Conservation (phyloP, 805 yeast species). For the Tetrapisispora namnaoensis region DNA sequence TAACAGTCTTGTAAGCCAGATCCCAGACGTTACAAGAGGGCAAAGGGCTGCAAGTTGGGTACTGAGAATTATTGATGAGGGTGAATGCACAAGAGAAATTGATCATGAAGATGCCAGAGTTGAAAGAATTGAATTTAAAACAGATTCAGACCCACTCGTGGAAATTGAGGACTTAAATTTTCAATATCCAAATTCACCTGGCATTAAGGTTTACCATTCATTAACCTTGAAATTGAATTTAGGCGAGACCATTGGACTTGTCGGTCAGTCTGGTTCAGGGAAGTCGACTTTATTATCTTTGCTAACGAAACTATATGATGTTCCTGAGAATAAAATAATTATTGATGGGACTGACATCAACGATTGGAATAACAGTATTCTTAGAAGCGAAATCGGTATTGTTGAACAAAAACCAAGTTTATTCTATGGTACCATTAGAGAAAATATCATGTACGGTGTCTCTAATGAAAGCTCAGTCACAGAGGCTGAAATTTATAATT, state of each 20-base stretch:
- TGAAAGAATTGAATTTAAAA: neutral
- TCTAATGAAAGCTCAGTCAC: constrained; percentile 11
- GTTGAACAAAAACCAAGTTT: constrained; percentile 71
- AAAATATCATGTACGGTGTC: constrained; percentile 60
- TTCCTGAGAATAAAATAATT: constrained; percentile 31
- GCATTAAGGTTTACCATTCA: constrained; percentile 31
- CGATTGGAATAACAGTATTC: constrained; percentile 34
- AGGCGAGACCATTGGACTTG: constrained; percentile 52
- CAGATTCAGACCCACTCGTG: constrained; percentile 20
- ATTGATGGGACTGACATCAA: constrained; percentile 42
- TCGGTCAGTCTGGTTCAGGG: constrained; percentile 88
- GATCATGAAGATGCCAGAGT: constrained; percentile 1
- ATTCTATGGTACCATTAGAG: constrained; percentile 63
- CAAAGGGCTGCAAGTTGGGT: constrained; percentile 58
- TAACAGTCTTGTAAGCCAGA: constrained; percentile 44
- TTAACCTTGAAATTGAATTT: constrained; percentile 35
- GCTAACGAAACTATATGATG: constrained; percentile 43
- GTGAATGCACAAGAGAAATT: constrained; percentile 5
- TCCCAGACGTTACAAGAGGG: constrained; percentile 79
- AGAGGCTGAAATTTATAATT: constrained; percentile 32
- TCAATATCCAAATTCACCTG: constrained; percentile 34
- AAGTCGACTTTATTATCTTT: constrained; percentile 67
- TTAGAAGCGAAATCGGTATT: constrained; percentile 49
- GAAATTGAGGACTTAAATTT: constrained; percentile 40
- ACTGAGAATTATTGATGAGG: constrained; percentile 29